Conservation (phyloP, 2,329 filamentous ascomycete genomes). For the Penicillium capsulatum region DNA sequence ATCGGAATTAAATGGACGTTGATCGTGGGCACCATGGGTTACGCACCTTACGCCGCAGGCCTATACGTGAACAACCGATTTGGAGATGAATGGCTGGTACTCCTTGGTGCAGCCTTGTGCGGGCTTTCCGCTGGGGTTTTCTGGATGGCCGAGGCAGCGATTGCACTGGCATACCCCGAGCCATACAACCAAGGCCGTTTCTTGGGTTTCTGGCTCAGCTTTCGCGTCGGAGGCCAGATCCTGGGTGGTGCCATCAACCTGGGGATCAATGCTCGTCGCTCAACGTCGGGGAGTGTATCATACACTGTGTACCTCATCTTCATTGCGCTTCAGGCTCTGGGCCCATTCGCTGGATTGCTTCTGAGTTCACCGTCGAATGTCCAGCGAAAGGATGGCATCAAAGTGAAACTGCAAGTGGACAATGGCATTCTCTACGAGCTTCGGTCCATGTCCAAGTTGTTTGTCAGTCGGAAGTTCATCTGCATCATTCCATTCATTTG, state of each 20-base stretch:
- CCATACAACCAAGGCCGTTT: slow-evolving; percentile 62
- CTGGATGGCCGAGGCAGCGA: slow-evolving; percentile 71
- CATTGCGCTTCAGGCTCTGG: slow-evolving; percentile 64
- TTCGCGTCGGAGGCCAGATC: slow-evolving; percentile 61
- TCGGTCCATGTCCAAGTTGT: slow-evolving; percentile 55
- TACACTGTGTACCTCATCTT: slow-evolving; percentile 67
- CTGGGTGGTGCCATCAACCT: slow-evolving; percentile 69
- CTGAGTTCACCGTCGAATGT: slow-evolving; percentile 60
- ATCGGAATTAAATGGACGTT: slow-evolving; percentile 68
- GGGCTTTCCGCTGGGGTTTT: slow-evolving; percentile 68
- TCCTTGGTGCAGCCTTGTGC: slow-evolving; percentile 65
- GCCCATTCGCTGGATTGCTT: slow-evolving; percentile 61
- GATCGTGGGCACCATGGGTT: slow-evolving; percentile 68
- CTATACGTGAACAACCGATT: slow-evolving; percentile 70
- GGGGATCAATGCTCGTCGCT: slow-evolving; percentile 57
- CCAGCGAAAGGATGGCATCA: slow-evolving; percentile 61
- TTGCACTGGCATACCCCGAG: slow-evolving; percentile 68
- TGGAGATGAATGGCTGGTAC: slow-evolving; percentile 63
- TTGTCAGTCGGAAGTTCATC: slow-evolving; percentile 59
- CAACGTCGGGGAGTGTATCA: slow-evolving; percentile 60
- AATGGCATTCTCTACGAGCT: slow-evolving; percentile 58
- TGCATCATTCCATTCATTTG: slow-evolving; percentile 65
- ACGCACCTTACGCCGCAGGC: slow-evolving; percentile 66
- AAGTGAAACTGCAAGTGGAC: slow-evolving; percentile 57
- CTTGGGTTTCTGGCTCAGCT: slow-evolving; percentile 65